phyloP scores from a whole-genome alignment of 2,329 filamentous ascomycete genomes.

The Cercospora canescens region DNA sequence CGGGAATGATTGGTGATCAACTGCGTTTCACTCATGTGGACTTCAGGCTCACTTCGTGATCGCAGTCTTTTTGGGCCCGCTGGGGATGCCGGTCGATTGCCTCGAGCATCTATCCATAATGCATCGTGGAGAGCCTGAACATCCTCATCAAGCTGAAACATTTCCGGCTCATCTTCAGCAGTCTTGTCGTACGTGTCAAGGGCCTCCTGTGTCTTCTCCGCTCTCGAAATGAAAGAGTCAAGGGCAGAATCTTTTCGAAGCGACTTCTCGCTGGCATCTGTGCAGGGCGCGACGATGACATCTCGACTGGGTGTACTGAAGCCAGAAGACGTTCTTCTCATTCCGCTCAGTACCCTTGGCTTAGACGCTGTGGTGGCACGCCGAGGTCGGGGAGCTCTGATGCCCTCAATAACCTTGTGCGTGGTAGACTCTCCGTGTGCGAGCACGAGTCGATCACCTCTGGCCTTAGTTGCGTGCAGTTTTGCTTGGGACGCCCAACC shows the following conservation, averaged over 20 bases:
- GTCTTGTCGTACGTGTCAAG: neutral
- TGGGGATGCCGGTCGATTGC: neutral
- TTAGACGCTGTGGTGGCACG: neutral
- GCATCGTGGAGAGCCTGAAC: neutral
- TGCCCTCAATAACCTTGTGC: neutral
- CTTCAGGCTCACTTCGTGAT: constrained; percentile 5
- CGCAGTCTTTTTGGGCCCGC: neutral
- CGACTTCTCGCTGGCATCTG: neutral
- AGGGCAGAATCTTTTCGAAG: constrained; percentile 2
- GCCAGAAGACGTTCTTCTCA: neutral
- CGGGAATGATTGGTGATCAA: neutral
- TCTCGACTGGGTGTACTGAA: neutral
- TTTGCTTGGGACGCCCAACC: constrained; percentile 2
- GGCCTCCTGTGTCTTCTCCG: neutral
- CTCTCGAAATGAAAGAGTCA: neutral
- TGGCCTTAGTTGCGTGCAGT: neutral
- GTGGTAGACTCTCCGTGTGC: neutral
- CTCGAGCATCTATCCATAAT: neutral
- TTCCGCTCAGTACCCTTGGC: neutral
- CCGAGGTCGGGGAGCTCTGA: neutral
- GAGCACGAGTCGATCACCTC: constrained; percentile 2
- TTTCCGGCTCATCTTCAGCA: neutral
- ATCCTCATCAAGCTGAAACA: constrained; percentile 9
- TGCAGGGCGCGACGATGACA: neutral
- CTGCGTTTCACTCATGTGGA: neutral